A percentile compares a stretch with the other conserved stretches of the same genome.
These are phyloP conservation scores for Russula lepida DNA, from an alignment of 768 basidiomycete species.

Conservation along the genomic window DNA sequence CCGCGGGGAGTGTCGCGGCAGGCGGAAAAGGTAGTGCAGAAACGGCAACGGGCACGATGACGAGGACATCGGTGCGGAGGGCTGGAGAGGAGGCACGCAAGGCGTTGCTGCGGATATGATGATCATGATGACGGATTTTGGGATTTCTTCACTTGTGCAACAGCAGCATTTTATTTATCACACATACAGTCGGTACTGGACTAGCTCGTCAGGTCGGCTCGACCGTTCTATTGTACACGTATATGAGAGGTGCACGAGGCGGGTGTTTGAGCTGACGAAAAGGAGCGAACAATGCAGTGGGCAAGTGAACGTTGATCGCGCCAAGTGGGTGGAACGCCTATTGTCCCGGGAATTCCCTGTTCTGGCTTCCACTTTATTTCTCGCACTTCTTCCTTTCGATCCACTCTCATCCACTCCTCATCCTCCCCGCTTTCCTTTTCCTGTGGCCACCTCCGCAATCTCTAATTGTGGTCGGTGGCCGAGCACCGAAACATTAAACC, in stretches of 20 bases:
- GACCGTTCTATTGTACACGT: not conserved
- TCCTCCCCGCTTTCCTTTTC: not conserved
- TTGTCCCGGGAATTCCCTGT: not conserved
- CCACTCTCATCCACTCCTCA: not conserved
- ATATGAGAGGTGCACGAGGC: not conserved
- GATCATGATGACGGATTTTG: not conserved
- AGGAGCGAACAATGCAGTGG: too few species aligned
- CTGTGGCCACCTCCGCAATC: not conserved
- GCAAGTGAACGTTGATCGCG: too few species aligned
- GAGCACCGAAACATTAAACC: not conserved
- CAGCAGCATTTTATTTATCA: not conserved
- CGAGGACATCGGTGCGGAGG: constrained; percentile 28
- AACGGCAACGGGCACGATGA: not conserved
- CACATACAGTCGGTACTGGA: not conserved
- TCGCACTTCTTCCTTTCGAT: not conserved
- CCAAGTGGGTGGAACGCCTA: not conserved
- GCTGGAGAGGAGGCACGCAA: constrained; percentile 47
- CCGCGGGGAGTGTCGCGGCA: not conserved
- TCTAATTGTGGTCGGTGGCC: not conserved
- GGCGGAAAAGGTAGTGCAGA: not conserved
- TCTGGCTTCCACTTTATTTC: not conserved
- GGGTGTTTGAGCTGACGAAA: too few species aligned
- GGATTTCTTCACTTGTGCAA: not conserved
- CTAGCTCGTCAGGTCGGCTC: not conserved
- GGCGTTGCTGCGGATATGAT: constrained; percentile 33